Percentiles rank a stretch among this genome's conserved stretches.
Evolutionary conservation across 2,329 filamentous ascomycete species (phyloP).

Genomic region (Trichoderma semiorbis): DNA sequence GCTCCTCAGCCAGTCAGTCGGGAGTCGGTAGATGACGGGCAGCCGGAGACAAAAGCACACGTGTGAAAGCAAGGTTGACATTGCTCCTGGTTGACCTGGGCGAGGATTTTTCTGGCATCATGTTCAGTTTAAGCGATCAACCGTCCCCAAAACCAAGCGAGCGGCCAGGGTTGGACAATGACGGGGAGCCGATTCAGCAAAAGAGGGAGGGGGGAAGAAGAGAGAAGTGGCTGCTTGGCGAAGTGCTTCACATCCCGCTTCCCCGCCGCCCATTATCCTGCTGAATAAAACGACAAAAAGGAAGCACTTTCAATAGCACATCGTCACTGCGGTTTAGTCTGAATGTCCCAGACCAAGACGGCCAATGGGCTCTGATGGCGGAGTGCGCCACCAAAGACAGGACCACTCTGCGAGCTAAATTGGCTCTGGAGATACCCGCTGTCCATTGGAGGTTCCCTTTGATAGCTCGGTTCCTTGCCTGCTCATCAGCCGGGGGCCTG

Average conservation of each 20-base stretch:
- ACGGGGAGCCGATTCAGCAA: not conserved
- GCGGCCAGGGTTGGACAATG: not conserved
- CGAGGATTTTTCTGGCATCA: not conserved
- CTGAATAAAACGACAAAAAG: not conserved
- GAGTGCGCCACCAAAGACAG: not conserved
- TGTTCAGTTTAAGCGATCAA: not conserved
- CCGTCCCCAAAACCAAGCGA: not conserved
- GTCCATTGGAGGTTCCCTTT: constrained; percentile 11
- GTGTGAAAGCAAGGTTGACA: constrained; percentile 2
- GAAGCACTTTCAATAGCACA: not conserved
- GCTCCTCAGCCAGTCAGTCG: not conserved
- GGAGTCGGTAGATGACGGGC: constrained; percentile 3
- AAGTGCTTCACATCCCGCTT: not conserved
- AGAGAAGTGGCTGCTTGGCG: not conserved
- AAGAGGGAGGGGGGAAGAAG: not conserved
- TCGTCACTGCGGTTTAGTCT: not conserved
- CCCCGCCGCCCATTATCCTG: not conserved
- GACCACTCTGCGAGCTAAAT: constrained; percentile 12
- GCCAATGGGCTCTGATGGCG: constrained; percentile 8
- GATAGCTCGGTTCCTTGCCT: not conserved
- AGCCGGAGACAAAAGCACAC: not conserved
- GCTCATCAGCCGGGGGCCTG: constrained; percentile 2
- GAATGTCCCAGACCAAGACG: not conserved
- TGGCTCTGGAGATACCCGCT: constrained; percentile 14
- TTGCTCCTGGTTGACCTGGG: not conserved